Evolutionary conservation across 164 flowering plant species (phyloP).

Genomic region (Aristolochia contorta): DNA sequence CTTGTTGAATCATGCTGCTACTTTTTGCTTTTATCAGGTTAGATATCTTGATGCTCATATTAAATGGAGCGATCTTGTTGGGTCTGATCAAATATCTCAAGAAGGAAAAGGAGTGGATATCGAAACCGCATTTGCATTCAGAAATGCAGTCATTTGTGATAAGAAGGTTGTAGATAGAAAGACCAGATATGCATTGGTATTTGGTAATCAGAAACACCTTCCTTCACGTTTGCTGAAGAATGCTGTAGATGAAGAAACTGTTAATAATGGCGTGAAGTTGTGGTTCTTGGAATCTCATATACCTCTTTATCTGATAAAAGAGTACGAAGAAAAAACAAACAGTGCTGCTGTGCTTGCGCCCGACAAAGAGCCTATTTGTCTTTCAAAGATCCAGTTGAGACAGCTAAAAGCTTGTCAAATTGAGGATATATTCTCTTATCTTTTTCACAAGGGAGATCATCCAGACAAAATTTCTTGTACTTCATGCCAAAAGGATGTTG

Average conservation of each 20-base stretch:
- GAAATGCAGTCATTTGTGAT: slow-evolving; percentile 68
- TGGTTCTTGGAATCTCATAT: slow-evolving; percentile 78
- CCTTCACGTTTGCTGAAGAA: slow-evolving; percentile 87
- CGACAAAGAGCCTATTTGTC: slow-evolving; percentile 13
- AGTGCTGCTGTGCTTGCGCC: slow-evolving; percentile 15
- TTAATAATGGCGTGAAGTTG: slow-evolving; percentile 49
- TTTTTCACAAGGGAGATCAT: slow-evolving; percentile 45
- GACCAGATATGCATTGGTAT: slow-evolving; percentile 54
- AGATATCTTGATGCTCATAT: slow-evolving; percentile 72
- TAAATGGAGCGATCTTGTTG: slow-evolving; percentile 82
- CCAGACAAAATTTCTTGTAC: slow-evolving; percentile 42
- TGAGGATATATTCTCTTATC: slow-evolving; percentile 48
- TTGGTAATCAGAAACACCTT: slow-evolving; percentile 75
- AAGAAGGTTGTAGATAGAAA: slow-evolving; percentile 47
- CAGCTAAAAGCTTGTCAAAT: slow-evolving; percentile 44
- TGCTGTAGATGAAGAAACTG: slow-evolving; percentile 44
- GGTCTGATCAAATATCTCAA: slow-evolving; percentile 57
- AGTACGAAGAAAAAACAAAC: slow-evolving; percentile 46
- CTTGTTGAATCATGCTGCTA: not conserved
- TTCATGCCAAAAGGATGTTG: slow-evolving; percentile 56
- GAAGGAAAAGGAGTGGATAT: slow-evolving; percentile 73
- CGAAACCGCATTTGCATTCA: slow-evolving; percentile 62
- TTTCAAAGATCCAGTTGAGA: slow-evolving; percentile 38
- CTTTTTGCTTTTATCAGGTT: slow-evolving; percentile 48
- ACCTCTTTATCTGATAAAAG: slow-evolving; percentile 82